A percentile compares a stretch with the other conserved stretches of the same genome.
These are phyloP conservation scores for Pogostemon cablin DNA, from an alignment of 257 asterid genomes.

Conservation along the genomic window DNA sequence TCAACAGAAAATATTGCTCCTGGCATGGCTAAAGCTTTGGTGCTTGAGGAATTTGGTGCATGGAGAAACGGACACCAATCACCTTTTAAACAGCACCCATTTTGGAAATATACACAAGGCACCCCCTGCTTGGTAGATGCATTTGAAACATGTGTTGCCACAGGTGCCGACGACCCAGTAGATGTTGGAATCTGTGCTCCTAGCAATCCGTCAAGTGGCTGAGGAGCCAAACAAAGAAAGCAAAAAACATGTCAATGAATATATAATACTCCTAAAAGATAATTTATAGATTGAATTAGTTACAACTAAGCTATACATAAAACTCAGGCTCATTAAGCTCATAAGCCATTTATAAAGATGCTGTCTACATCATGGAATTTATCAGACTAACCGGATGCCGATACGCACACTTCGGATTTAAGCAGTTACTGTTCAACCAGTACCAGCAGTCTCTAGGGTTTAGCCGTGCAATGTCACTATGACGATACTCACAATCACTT, in stretches of 20 bases:
- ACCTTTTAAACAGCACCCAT: conserved; percentile 75
- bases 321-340: conserved; percentile 12
- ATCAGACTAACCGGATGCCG: conserved; percentile 84
- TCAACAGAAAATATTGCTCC: conserved; percentile 45
- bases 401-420: conserved; percentile 75
- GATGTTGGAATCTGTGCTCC: conserved; percentile 61
- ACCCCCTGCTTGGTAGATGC: conserved; percentile 64
- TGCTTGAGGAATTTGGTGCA: conserved; percentile 49
- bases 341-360: not conserved
- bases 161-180: conserved; percentile 49
- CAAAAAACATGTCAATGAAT: not conserved
- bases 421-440: conserved; percentile 89
- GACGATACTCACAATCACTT: conserved; percentile 86
- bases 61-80: conserved; percentile 89
- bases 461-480: conserved; percentile 79
- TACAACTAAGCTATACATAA: conserved; percentile 2
- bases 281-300: not conserved
- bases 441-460: conserved; percentile 89
- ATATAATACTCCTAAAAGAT: not conserved
- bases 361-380: conserved; percentile 8
- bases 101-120: conserved; percentile 78
- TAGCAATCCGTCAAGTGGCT: conserved; percentile 86
- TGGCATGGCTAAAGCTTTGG: conserved; percentile 46
- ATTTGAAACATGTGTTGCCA: conserved; percentile 41
- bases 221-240: conserved; percentile 28